These are phyloP conservation scores for Salix brachista DNA, from an alignment of 345 rosid genomes.

Conservation along the genomic window DNA sequence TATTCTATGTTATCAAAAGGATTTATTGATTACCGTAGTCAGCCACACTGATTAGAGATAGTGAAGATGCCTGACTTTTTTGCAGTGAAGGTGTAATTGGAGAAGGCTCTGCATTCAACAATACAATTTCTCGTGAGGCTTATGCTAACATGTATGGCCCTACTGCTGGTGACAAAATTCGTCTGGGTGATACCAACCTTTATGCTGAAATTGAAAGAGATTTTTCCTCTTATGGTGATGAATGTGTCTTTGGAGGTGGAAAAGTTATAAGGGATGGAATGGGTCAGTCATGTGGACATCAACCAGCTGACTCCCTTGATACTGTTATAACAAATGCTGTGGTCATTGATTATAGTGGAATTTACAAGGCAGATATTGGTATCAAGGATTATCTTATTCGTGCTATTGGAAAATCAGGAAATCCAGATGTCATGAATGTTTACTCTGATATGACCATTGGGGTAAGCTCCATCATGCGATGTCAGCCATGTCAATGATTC, in stretches of 20 bases:
- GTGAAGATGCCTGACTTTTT: conserved; percentile 16
- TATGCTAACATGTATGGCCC: conserved; percentile 95
- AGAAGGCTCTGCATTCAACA: conserved; percentile 50
- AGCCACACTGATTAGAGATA: not conserved
- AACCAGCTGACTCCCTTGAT: conserved; percentile 53
- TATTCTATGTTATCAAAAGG: conserved; percentile 1
- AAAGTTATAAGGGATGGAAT: conserved; percentile 96
- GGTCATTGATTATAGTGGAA: conserved; percentile 78
- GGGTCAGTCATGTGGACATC: conserved; percentile 73
- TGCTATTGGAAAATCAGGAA: conserved; percentile 87
- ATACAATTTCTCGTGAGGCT: conserved; percentile 50
- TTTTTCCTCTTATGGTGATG: conserved; percentile 81
- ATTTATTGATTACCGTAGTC: conserved; percentile 6
- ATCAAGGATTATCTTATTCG: conserved; percentile 59
- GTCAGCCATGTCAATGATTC: not conserved
- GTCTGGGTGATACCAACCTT: conserved; percentile 83
- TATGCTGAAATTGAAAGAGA: conserved; percentile 85
- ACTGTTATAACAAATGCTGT: conserved; percentile 80
- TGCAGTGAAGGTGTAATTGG: conserved; percentile 72
- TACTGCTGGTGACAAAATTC: conserved; percentile 80
- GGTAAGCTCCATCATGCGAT: conserved; percentile 40
- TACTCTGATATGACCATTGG: conserved; percentile 61
- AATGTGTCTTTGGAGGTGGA: conserved; percentile 97
- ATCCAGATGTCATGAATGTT: conserved; percentile 79
- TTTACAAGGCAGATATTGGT: conserved; percentile 90